Percentiles rank a stretch among this genome's conserved stretches.
Evolutionary conservation across 2,329 filamentous ascomycete genomes (phyloP).

Genomic region (Albifimbria verrucaria): DNA sequence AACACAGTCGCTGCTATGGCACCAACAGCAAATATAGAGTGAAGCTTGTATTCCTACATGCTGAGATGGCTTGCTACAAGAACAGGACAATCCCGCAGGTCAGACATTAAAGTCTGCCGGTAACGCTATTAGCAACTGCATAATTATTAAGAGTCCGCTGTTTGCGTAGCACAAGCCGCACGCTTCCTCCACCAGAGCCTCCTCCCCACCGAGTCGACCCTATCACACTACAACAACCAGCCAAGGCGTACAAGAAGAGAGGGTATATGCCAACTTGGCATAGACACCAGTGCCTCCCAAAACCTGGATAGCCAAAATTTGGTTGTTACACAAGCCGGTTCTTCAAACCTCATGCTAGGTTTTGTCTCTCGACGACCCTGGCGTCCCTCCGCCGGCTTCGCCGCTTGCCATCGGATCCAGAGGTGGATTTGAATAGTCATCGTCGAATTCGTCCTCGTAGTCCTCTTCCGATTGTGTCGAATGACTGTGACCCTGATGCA

Average conservation of each 20-base stretch:
- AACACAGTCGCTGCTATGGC: no score
- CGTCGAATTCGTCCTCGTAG: constrained; percentile 32
- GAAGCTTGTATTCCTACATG: no score
- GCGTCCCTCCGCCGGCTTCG: constrained; percentile 10
- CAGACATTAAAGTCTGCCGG: no score
- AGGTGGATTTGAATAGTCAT: constrained; percentile 18
- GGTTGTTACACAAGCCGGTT: neutral
- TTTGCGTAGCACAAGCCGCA: neutral
- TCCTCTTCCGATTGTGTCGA: constrained; percentile 36
- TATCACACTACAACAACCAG: neutral
- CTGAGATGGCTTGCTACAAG: no score
- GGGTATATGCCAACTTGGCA: neutral
- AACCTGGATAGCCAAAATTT: neutral
- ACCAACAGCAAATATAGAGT: no score
- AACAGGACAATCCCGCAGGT: no score
- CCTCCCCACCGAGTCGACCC: constrained; percentile 23
- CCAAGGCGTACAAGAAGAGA: neutral
- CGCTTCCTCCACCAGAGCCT: constrained; percentile 8
- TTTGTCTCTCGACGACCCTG: constrained; percentile 8
- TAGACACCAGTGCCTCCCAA: neutral
- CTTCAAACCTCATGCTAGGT: constrained; percentile 8
- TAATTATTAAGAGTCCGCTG: no score
- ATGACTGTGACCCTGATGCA: constrained; percentile 27
- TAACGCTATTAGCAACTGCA: no score
- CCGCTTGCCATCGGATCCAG: constrained; percentile 9